These are phyloP conservation scores for Umbilicaria muhlenbergii DNA, from an alignment of 495 filamentous ascomycete species.

Conservation along the genomic window DNA sequence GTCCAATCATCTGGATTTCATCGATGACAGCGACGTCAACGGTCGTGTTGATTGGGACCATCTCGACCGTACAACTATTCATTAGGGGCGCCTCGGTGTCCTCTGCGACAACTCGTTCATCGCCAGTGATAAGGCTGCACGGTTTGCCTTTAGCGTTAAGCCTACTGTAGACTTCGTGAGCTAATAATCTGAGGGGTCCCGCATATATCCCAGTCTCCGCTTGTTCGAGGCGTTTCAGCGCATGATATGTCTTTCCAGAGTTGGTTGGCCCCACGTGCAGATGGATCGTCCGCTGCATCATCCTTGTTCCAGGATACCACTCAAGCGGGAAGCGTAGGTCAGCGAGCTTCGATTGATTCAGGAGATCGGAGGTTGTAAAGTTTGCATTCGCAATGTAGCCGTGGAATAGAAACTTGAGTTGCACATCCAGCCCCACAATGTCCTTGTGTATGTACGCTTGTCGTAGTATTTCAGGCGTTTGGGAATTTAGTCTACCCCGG, in stretches of 20 bases:
- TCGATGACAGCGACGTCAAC: constrained; percentile 93
- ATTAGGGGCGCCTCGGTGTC: constrained; percentile 34
- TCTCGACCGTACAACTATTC: constrained; percentile 87
- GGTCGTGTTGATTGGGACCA: constrained; percentile 55
- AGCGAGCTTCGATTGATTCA: constrained; percentile 48
- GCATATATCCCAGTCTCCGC: constrained; percentile 72
- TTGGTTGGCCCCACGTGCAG: constrained; percentile 96
- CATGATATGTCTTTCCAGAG: constrained; percentile 95
- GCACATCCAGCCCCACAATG: constrained; percentile 27
- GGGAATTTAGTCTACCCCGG: too few relatives aligned
- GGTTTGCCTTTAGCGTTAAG: constrained; percentile 57
- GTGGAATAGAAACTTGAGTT: constrained; percentile 45
- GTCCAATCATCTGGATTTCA: constrained; percentile 95
- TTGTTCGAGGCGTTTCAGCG: constrained; percentile 69
- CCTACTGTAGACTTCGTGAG: constrained; percentile 81
- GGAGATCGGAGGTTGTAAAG: constrained; percentile 31
- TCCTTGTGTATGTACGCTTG: constrained; percentile 38
- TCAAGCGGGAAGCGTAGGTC: constrained; percentile 76
- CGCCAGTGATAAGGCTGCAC: constrained; percentile 78
- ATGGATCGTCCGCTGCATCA: constrained; percentile 67
- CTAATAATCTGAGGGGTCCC: constrained; percentile 77
- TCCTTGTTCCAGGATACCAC: constrained; percentile 75
- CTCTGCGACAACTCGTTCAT: constrained; percentile 56
- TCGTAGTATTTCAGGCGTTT: constrained; percentile 23
- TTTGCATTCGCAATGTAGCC: constrained; percentile 26